Conservation (phyloP, 345 rosid species). For the Psidium friedrichsthalianum region DNA sequence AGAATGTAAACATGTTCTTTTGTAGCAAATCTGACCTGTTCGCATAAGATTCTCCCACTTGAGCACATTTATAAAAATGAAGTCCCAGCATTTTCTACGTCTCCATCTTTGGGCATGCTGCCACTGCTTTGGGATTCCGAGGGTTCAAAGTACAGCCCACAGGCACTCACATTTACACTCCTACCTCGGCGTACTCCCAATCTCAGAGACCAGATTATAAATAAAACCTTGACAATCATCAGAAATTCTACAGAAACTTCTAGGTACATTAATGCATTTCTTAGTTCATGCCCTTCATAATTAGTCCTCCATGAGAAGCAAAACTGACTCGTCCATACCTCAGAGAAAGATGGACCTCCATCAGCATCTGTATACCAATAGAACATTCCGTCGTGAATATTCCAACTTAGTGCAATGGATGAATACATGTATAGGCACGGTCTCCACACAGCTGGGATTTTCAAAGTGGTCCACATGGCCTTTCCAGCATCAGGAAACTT, state of each 20-base stretch:
- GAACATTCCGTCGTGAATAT: slow-evolving; percentile 65
- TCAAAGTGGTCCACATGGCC: slow-evolving; percentile 50
- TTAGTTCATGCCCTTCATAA: background rate
- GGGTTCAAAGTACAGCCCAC: background rate
- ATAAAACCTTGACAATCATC: background rate
- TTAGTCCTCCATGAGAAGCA: background rate
- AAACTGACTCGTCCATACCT: slow-evolving; percentile 2
- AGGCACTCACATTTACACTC: background rate
- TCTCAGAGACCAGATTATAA: background rate
- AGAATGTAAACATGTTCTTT: background rate
- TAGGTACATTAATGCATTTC: background rate
- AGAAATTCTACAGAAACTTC: background rate
- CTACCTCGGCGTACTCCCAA: background rate
- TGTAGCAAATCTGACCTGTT: background rate
- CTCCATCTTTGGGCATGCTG: too few relatives aligned
- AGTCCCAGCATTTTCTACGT: background rate
- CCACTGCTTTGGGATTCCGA: background rate
- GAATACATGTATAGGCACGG: slow-evolving; percentile 55
- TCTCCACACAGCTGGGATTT: slow-evolving; percentile 49
- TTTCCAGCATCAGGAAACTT: slow-evolving; percentile 50
- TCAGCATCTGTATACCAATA: slow-evolving; percentile 74
- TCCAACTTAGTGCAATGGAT: slow-evolving; percentile 49
- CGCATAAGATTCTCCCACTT: background rate
- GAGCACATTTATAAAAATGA: background rate
- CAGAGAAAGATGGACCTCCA: slow-evolving; percentile 61